Base-by-base conservation (phyloP, 441 rosid species). In the Syzygium syzygioides region DNA sequence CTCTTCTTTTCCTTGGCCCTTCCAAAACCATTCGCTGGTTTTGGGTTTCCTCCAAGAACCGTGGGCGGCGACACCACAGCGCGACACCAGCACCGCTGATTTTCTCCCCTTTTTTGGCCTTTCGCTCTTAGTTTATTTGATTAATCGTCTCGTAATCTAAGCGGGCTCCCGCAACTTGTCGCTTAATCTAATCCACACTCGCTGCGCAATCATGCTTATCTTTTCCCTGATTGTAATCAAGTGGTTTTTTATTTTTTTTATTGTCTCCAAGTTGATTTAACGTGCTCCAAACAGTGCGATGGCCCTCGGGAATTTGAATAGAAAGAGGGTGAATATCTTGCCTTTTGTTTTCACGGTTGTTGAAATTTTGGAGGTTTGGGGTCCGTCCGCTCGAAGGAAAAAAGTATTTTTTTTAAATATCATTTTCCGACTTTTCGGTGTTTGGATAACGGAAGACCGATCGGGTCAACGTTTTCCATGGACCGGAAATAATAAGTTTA, bases 371-470 rank as follows among this genome's bases (percentile, higher is more conserved):
- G 20, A 64, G 2, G 0, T 30, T 30, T 64, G 34, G 34, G 14
- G 28, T 1, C 14, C 5, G 32, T 15, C 0, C 57, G 41, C 15
- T 64, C 4, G 41, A 4, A 64, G 76, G 0, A 30, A 30, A n/a
- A 62, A 9, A 2, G 54, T 15, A 34, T 32, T n/a, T 4, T n/a
- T n/a, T 7, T 0, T 5, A 1, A 15, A 15, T 30, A 64, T 30
- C 17, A 9, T 30, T 30, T 30, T 30, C 3, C 3, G 4, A 15
- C 5, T 7, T 62, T 62, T 14, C 19, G 4, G 4, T 62, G 3
- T 14, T n/a, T 62, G 0, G 3, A 30, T 17, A 3, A 3, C 0
- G 0, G 6, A 30, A 30, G 17, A 30, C 19, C 32, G 9, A 32
- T 66, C 0, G 9, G 25, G 57, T 19, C 7, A 7, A 19, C 20